Conservation (phyloP, 2,329 filamentous ascomycete species). For the Colletotrichum sp. region DNA sequence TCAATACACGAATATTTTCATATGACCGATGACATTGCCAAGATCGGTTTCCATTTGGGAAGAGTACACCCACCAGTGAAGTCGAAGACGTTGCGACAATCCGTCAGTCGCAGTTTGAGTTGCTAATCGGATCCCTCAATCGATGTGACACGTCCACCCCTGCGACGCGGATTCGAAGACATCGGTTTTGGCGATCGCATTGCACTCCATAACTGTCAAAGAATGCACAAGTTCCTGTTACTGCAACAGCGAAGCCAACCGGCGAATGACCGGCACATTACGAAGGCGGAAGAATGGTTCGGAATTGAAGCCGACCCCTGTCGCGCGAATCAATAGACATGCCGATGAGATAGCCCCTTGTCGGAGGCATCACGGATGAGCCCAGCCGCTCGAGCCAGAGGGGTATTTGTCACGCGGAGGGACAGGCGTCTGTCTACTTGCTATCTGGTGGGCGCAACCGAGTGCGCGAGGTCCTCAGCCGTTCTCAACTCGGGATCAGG, state of each 20-base stretch:
- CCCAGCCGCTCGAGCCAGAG: fast-evolving
- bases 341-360: background rate
- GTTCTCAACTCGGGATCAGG: background rate
- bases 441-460: no score
- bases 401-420: fast-evolving
- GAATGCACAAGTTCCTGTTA: background rate
- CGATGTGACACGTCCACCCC: fast-evolving
- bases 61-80: background rate
- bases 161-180: fast-evolving
- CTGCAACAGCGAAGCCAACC: background rate
- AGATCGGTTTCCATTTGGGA: background rate
- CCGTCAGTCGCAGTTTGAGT: no score
- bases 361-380: fast-evolving
- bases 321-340: background rate
- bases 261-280: fast-evolving
- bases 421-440: no score
- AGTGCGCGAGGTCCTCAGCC: background rate
- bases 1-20: fast-evolving
- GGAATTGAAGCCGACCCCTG: background rate
- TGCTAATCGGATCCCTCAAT: background rate
- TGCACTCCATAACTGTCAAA: background rate
- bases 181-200: background rate
- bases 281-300: background rate
- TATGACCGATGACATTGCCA: background rate
- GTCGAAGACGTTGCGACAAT: no score